Evolutionary conservation across 1,284 basidiomycete species (phyloP).

Genomic region (Coniophora puteana): DNA sequence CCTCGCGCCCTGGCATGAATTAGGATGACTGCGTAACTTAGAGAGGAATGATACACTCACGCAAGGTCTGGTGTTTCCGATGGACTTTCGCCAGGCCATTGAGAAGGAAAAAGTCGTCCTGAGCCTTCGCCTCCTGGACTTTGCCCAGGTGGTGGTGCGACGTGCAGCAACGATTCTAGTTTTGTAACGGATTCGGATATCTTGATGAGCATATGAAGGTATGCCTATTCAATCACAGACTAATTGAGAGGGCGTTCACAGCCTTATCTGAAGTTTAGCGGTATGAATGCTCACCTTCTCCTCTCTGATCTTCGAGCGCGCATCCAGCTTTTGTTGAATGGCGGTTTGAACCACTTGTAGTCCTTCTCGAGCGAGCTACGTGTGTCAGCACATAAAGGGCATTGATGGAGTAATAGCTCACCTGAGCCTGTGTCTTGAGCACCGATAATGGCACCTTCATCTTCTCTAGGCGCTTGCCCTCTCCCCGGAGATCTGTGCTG

Average conservation of each 20-base stretch:
- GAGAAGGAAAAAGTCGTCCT: too few species aligned
- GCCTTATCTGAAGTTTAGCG: too few species aligned
- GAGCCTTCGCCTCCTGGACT: too few species aligned
- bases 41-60: conserved; percentile 14
- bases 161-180: conserved; percentile 77
- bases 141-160: conserved; percentile 40
- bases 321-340: conserved; percentile 74
- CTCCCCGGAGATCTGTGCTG: conserved; percentile 84
- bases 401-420: conserved; percentile 33
- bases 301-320: conserved; percentile 72
- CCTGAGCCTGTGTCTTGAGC: conserved; percentile 68
- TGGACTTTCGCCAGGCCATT: too few species aligned
- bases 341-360: conserved; percentile 67
- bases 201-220: conserved; percentile 82
- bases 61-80: conserved; percentile 16
- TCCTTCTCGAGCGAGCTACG: conserved; percentile 53
- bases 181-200: conserved; percentile 85
- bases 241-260: background rate
- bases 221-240: conserved; percentile 45
- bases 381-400: background rate
- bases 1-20: conserved; percentile 43
- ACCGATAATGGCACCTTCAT: conserved; percentile 63
- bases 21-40: conserved; percentile 1
- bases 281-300: conserved; percentile 59
- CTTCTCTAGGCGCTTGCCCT: conserved; percentile 68